These are phyloP conservation scores for Vanderwaltozyma tropicalis DNA, from an alignment of 805 yeast genomes.

Conservation along the genomic window DNA sequence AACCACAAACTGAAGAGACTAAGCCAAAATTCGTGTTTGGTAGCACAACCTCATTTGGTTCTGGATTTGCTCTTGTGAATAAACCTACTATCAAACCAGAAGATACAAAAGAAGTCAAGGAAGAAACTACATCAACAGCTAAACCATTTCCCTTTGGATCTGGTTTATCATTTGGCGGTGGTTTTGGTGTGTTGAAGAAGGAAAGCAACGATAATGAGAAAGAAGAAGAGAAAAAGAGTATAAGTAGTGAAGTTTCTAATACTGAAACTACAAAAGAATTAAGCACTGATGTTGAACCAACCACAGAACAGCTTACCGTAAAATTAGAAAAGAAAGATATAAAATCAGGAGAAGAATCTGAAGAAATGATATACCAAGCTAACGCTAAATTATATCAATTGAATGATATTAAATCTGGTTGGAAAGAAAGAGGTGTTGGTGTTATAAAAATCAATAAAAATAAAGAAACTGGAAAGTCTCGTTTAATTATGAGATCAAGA, in stretches of 20 bases:
- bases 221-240: conserved; percentile 7
- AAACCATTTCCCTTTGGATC: conserved; percentile 35
- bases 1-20: conserved; percentile 3
- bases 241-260: conserved; percentile 4
- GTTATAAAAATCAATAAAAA: conserved; percentile 63
- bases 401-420: conserved; percentile 56
- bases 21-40: conserved; percentile 49
- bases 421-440: conserved; percentile 96
- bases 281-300: conserved; percentile 18
- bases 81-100: conserved; percentile 1
- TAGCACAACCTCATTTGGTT: conserved; percentile 40
- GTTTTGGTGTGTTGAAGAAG: conserved; percentile 21
- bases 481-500: conserved; percentile 86
- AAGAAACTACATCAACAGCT: conserved; percentile 2
- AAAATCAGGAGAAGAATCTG: conserved; percentile 87
- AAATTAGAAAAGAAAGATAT: conserved; percentile 50
- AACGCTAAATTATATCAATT: conserved; percentile 76
- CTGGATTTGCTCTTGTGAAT: conserved; percentile 24
- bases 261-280: conserved; percentile 14
- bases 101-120: conserved; percentile 2
- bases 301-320: conserved; percentile 23
- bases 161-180: conserved; percentile 34
- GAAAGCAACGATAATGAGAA: conserved; percentile 5
- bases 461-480: conserved; percentile 34
- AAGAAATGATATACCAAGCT: conserved; percentile 53